These are phyloP conservation scores for Pythium sukuiense DNA, from an alignment of 352 stramenopile species.

Conservation along the genomic window DNA sequence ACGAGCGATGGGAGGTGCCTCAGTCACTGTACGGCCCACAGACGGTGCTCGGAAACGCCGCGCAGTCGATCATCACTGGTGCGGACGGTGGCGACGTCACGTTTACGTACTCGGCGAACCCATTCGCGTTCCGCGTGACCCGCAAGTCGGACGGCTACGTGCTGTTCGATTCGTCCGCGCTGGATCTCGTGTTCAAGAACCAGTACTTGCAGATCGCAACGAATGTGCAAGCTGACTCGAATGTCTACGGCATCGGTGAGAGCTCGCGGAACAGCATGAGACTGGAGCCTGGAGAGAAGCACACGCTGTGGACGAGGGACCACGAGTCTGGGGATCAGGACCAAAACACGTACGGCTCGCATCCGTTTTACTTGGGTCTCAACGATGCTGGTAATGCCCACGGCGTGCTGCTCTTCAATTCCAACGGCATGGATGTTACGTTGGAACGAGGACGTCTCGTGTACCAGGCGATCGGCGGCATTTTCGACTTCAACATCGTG, in stretches of 20 bases:
- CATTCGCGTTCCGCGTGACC: conserved; percentile 38
- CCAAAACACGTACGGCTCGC: conserved; percentile 53
- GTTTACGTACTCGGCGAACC: conserved; percentile 36
- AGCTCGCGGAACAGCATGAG: conserved; percentile 36
- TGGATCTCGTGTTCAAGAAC: conserved; percentile 39
- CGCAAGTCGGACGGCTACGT: conserved; percentile 37
- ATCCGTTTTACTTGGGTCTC: conserved; percentile 51
- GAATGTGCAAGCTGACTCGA: conserved; percentile 19
- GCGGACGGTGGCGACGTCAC: not conserved
- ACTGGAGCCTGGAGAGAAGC: conserved; percentile 36
- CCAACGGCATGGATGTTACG: conserved; percentile 62
- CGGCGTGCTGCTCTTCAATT: conserved; percentile 54
- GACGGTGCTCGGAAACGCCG: conserved; percentile 28
- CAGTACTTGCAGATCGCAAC: conserved; percentile 65
- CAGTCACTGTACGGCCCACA: conserved; percentile 33
- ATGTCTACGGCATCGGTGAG: conserved; percentile 52
- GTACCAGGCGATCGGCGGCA: conserved; percentile 49
- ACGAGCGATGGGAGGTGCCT: conserved; percentile 49
- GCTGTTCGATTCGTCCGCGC: conserved; percentile 51
- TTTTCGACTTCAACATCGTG: conserved; percentile 63
- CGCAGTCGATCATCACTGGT: not conserved
- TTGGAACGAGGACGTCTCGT: conserved; percentile 34
- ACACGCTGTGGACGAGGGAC: conserved; percentile 48
- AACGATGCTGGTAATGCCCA: conserved; percentile 38
- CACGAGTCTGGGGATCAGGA: conserved; percentile 32